Evolutionary conservation across 768 basidiomycete species (phyloP).

Genomic region (Dacryopinax primogenitus): DNA sequence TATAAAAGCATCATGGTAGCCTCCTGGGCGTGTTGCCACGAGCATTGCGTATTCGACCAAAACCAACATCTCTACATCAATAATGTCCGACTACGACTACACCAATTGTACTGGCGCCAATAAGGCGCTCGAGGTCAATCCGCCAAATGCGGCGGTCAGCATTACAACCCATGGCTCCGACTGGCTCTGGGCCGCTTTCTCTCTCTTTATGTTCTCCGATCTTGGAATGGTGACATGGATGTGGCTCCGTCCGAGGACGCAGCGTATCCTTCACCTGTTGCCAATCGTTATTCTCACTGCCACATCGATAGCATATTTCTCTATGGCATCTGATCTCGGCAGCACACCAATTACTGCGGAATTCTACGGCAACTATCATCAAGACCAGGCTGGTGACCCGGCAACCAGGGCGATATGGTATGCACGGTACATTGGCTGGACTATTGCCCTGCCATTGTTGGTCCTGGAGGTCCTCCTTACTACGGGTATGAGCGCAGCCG

Average conservation of each 20-base stretch:
- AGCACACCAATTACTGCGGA: slow-evolving; percentile 36
- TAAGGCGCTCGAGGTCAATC: slow-evolving; percentile 21
- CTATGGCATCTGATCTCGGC: slow-evolving; percentile 46
- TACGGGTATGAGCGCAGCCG: slow-evolving; percentile 37
- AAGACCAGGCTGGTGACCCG: slow-evolving; percentile 14
- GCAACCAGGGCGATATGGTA: slow-evolving; percentile 35
- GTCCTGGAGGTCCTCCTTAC: slow-evolving; percentile 37
- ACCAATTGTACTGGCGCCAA: no score
- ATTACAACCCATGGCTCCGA: slow-evolving; percentile 37
- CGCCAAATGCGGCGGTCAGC: slow-evolving; percentile 29
- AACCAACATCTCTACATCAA: no score
- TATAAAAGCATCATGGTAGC: no score
- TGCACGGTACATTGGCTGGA: slow-evolving; percentile 44
- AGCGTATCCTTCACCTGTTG: slow-evolving; percentile 40
- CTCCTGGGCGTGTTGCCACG: no score
- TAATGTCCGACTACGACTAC: no score
- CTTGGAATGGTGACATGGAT: slow-evolving; percentile 30
- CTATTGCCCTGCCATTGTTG: slow-evolving; percentile 42
- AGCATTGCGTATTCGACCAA: no score
- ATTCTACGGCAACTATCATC: slow-evolving; percentile 26
- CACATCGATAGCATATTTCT: slow-evolving; percentile 37
- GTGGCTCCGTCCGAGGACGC: slow-evolving; percentile 29
- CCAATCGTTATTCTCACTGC: slow-evolving; percentile 38
- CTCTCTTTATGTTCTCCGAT: slow-evolving; percentile 36
- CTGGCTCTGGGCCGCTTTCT: slow-evolving; percentile 46